Evolutionary conservation across 169 alveolate genomes (phyloP).

Genomic region (Condylostoma magnum): DNA sequence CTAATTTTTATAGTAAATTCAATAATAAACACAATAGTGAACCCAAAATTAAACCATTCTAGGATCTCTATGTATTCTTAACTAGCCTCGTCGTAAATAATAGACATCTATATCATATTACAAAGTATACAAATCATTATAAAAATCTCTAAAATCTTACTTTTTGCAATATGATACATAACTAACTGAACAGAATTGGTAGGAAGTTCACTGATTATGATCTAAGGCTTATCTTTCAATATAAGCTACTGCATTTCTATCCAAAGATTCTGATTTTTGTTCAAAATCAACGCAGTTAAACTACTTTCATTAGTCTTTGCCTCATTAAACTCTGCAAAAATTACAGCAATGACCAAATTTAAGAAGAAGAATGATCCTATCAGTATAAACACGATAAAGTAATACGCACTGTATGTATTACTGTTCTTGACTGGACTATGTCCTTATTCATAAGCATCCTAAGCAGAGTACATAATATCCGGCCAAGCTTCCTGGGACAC

Average conservation of each 20-base stretch:
- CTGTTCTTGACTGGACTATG: constrained; percentile 51
- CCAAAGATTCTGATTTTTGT: constrained; percentile 58
- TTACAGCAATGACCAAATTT: constrained; percentile 81
- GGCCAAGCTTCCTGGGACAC: constrained; percentile 81
- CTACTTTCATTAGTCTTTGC: constrained; percentile 73
- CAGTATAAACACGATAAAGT: constrained; percentile 64
- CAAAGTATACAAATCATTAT: constrained; percentile 71
- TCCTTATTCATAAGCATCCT: constrained; percentile 45
- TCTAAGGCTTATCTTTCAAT: constrained; percentile 54
- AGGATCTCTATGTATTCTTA: constrained; percentile 42
- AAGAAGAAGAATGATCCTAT: constrained; percentile 66
- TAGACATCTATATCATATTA: constrained; percentile 78
- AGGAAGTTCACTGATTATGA: constrained; percentile 31
- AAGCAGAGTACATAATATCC: constrained; percentile 58
- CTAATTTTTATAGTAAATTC: constrained; percentile 10
- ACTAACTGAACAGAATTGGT: neutral
- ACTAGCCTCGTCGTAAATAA: constrained; percentile 62
- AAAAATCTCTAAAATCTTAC: constrained; percentile 52
- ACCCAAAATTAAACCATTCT: constrained; percentile 42
- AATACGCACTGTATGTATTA: constrained; percentile 47
- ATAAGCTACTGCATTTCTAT: constrained; percentile 70
- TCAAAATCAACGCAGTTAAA: constrained; percentile 32
- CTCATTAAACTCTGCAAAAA: constrained; percentile 74
- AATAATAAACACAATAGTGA: constrained; percentile 2
- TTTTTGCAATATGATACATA: constrained; percentile 32